Base-by-base conservation (phyloP, 202 grass and related monocot genomes). In the Digitaria exilis region DNA sequence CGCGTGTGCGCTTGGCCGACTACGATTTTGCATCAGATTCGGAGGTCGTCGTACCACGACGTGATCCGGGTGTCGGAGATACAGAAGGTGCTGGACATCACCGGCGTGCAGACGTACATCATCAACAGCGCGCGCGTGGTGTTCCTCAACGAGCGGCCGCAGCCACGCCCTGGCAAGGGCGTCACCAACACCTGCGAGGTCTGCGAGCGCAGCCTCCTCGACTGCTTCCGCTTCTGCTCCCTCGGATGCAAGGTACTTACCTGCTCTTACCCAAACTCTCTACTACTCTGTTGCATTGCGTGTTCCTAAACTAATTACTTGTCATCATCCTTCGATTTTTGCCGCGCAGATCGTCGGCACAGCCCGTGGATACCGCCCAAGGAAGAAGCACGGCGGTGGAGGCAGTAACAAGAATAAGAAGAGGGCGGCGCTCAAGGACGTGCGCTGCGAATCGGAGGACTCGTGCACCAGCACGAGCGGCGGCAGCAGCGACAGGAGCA, bases 31-130 rank as follows among this genome's bases (percentile, higher is more conserved):
- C 16, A 14, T 26, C 94, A 97, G 95, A 93, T 98, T 69, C 84
- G 95, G 84, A 65, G 90, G 90, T 98, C 95, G 73, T 95, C 95
- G 21, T 98, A 98, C 89, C 95, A 98, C 76, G 95, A 98, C 72
- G 95, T 98, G 76, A 95, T 98, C 79, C 90, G 92, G 65, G 92
- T 83, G 59, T 89, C 86, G 77, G 96, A 98, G 76, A 93, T 98
- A 14, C 95, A 98, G 67, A 93, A 93, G 84, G 87, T 91, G 63
- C 51, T 98, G 64, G 95, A 98, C 81, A 95, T 95, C 89, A 63
- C 60, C 77, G 77, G 92, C 62, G 95, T 98, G 34, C 95, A 98
- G 84, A 95, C 92, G 35, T 98, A 98, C 76, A 86, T 93, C 89
- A 98, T 98, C 85, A 98, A 98, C 90, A 93, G 92, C 71, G 95